Evolutionary conservation across 2,329 filamentous ascomycete genomes (phyloP), one percentile per base, ranked within the genome.

Genomic region (Aureobasidium sp.): DNA sequence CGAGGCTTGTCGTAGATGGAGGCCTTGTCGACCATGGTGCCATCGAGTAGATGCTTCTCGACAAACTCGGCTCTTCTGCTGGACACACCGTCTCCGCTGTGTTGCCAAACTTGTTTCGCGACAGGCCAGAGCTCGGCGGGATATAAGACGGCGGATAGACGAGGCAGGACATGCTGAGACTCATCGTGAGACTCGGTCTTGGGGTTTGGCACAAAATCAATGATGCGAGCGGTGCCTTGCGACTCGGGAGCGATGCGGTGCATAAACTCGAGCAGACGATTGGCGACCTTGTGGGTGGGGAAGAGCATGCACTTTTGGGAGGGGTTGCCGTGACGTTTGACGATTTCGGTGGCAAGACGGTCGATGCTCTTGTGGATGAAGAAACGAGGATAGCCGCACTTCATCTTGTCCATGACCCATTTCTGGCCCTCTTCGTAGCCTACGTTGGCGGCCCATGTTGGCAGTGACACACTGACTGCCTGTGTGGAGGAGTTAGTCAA

Each of bases 61-160:
- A 90, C 96, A 74, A 96, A 97, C 72, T 97, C 93, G 37, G 91
- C 92, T 44, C 91, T 85, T 55, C 94, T 87, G 72, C 92, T 97
- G 0, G 92, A 97, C 15, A 96, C 82, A 17, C 94, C 94, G 65
- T 96, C 92, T 22, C 94, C 94, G 0, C 90, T 89, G 74, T 99
- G 94, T 73, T 97, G 94, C 94, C 94, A 99, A 70, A 96, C 97
- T 69, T 91, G 84, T 74, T 97, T 97, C n/a, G 91, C 90, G 63
- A 89, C 75, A 5, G 84, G 76, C 68, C 87, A 92, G 20, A 85
- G 76, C 14, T 86, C 83, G 49, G 82, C 78, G 0, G 87, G 84
- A 68, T 88, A 91, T 45, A 97, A 72, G 3, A 96, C 86, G 27
- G 77, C 79, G 6, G 75, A 79, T 3, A 81, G 66, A 42, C 69